These are phyloP conservation scores for Diaporthe vexans DNA, from an alignment of 2,329 filamentous ascomycete genomes.

Conservation along the genomic window DNA sequence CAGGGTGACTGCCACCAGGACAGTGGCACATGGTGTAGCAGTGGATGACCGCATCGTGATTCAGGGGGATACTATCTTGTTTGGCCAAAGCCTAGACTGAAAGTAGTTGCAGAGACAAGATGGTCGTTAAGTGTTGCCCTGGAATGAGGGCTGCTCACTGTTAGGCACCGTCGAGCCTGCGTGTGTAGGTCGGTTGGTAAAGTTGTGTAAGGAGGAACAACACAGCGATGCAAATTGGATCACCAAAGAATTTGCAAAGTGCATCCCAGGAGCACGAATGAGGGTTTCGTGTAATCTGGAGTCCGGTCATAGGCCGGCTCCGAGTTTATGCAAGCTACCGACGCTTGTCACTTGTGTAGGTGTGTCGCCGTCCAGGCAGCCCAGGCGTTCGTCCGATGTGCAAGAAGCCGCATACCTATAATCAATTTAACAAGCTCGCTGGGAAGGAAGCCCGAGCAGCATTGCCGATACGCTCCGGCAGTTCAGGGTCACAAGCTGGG, in stretches of 20 bases:
- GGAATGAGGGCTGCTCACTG: background rate
- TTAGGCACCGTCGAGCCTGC: background rate
- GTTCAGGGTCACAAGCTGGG: background rate
- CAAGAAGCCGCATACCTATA: background rate
- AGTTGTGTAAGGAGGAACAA: background rate
- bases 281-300: background rate
- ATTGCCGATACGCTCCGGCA: conserved; percentile 15
- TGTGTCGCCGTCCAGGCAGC: background rate
- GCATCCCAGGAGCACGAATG: background rate
- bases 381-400: background rate
- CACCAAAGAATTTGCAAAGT: background rate
- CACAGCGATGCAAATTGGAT: background rate
- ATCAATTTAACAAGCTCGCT: background rate
- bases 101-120: background rate
- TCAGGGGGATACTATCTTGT: too few species aligned
- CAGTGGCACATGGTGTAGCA: background rate
- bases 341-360: background rate
- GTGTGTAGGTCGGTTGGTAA: background rate
- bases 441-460: conserved; percentile 4
- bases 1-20: conserved; percentile 28
- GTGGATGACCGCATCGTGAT: background rate
- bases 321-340: background rate
- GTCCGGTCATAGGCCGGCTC: background rate
- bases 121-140: background rate
- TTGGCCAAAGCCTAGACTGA: background rate